Evolutionary conservation across 805 yeast genomes (phyloP), one percentile per base, ranked within the genome.

Genomic region (Saccharomycopsis sp.): DNA sequence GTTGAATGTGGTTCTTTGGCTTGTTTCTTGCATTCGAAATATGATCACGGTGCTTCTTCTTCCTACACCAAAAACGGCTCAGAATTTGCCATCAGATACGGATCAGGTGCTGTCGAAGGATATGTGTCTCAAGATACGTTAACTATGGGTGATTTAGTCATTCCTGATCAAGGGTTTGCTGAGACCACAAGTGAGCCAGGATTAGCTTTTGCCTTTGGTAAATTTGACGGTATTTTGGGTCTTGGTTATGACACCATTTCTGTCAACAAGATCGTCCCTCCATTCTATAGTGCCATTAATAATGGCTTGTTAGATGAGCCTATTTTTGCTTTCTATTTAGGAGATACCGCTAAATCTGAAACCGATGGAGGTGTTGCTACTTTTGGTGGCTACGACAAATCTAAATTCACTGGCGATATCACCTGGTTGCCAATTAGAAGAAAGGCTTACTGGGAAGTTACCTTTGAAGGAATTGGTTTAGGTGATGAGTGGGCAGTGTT

Each of bases 361-460:
- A 78, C 79, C 56, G 79, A 80, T 59, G 97, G 97, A 55, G 98
- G 99, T 68, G 82, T 86, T 65, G 97, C 94, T 65, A 89, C 97
- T 35, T 89, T 94, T 70, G 99, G 99, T 72, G 99, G 99, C 66
- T 78, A 86, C 65, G 97, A 93, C 70, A 80, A 84, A 66, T 71
- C 85, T 62, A 82, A 84, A 71, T 90, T 77, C 73, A 74, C 77
- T 54, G 99, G 99, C 65, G 83, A 93, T 66, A 81, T 94, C 68
- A 88, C 93, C 56, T 91, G 96, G 91, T 82, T 94, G 75, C 99
- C 99, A 60, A 96, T 94, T 63, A 90, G 99, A 80, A 89, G 99
- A 82, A 91, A 92, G 85, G 99, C 98, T 38, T 94, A 94, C 83
- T 94, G 99, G 99, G 99, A 94, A 80, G 99, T 94, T 61, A 83